phyloP scores from a whole-genome alignment of 2,329 filamentous ascomycete genomes.

The Lachnellula subtilissima region DNA sequence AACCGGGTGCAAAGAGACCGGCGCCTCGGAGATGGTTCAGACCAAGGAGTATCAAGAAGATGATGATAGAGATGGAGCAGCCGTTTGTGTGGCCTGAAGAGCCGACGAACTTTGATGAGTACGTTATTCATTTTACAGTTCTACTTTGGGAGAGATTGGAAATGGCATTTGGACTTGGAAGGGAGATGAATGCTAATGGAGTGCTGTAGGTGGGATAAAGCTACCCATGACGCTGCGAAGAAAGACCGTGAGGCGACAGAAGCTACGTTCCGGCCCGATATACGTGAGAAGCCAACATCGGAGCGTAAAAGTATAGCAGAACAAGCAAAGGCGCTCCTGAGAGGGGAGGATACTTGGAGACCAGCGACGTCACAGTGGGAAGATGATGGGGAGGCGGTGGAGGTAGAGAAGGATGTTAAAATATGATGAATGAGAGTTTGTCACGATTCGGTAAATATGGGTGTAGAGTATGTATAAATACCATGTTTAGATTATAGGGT shows the following conservation, averaged over 20 bases:
- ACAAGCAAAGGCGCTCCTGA: conserved; percentile 59
- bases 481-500: conserved; percentile 11
- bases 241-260: conserved; percentile 39
- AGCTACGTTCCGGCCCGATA: conserved; percentile 28
- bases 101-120: conserved; percentile 57
- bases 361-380: conserved; percentile 40
- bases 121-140: conserved; percentile 29
- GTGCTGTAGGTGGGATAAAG: conserved; percentile 53
- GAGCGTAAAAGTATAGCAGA: conserved; percentile 45
- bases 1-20: conserved; percentile 35
- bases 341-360: conserved; percentile 57
- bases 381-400: conserved; percentile 29
- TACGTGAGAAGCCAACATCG: conserved; percentile 27
- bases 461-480: conserved; percentile 24
- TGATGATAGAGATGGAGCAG: conserved; percentile 85
- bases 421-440: conserved; percentile 13
- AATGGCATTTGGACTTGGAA: not conserved
- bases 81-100: conserved; percentile 83
- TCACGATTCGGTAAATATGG: not conserved
- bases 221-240: conserved; percentile 50
- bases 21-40: conserved; percentile 58
- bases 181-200: conserved; percentile 4
- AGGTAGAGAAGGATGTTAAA: conserved; percentile 29
- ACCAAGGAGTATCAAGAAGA: conserved; percentile 74
- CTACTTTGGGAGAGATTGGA: conserved; percentile 11